Evolutionary conservation across 345 rosid genomes (phyloP).

Genomic region (Draba incana): DNA sequence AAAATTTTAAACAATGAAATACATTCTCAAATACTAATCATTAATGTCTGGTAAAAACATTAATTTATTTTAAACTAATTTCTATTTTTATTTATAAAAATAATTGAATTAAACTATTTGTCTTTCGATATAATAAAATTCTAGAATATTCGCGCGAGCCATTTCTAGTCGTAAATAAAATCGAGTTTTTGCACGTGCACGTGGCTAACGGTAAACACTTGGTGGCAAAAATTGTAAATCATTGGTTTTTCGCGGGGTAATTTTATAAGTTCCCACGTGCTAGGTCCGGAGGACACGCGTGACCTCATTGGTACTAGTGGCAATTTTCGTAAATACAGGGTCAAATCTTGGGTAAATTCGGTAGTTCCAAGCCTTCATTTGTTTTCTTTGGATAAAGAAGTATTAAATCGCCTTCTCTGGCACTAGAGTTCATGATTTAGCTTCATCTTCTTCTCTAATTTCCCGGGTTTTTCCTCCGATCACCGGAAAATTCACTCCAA

Average conservation of each 20-base stretch:
- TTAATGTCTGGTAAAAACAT: too few species aligned
- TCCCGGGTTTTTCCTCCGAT: constrained; percentile 10
- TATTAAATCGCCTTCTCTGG: constrained; percentile 23
- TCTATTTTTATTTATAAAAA: too few species aligned
- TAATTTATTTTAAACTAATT: too few species aligned
- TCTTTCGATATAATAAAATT: too few species aligned
- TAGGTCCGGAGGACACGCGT: constrained; percentile 41
- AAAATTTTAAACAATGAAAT: too few species aligned
- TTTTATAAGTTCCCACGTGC: constrained; percentile 37
- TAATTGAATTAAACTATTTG: too few species aligned
- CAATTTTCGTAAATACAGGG: constrained; percentile 31
- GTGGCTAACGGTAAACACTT: constrained; percentile 16
- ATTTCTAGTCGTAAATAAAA: constrained; percentile 28
- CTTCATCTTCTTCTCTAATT: constrained; percentile 33
- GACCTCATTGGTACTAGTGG: constrained; percentile 37
- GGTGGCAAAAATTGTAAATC: constrained; percentile 31
- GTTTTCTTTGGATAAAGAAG: constrained; percentile 11
- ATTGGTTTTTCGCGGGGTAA: not conserved
- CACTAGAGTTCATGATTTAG: constrained; percentile 5
- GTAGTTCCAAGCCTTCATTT: not conserved
- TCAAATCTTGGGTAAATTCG: constrained; percentile 35
- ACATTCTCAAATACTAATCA: too few species aligned
- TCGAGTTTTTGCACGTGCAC: constrained; percentile 3
- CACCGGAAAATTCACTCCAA: constrained; percentile 10
- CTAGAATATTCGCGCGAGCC: too few species aligned